These are phyloP conservation scores for Astrephomene gubernaculifera DNA, from an alignment of 139 green algal genomes.

Conservation along the genomic window DNA sequence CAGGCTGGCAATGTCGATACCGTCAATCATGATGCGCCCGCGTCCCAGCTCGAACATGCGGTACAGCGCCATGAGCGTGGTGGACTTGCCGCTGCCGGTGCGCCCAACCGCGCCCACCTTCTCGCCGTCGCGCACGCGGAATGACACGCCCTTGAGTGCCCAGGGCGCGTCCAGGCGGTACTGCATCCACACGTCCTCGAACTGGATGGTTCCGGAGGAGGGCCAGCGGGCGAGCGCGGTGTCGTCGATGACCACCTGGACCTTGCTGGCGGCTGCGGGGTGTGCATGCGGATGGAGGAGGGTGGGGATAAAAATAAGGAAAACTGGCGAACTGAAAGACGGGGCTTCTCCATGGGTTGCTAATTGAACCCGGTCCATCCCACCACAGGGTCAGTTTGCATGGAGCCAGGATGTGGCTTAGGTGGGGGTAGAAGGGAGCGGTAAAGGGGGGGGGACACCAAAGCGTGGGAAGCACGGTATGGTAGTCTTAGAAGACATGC, in stretches of 20 bases:
- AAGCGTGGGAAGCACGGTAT: too few species aligned
- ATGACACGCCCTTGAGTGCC: conserved; percentile 62
- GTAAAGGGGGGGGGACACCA: too few species aligned
- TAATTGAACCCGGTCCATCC: too few species aligned
- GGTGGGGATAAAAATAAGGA: too few species aligned
- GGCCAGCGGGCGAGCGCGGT: conserved; percentile 52
- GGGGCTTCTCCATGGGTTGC: too few species aligned
- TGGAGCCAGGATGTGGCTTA: too few species aligned
- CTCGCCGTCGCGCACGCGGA: conserved; percentile 68
- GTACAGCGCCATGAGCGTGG: conserved; percentile 80
- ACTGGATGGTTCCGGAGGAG: conserved; percentile 52
- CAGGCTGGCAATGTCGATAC: conserved; percentile 31
- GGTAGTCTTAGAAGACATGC: too few species aligned
- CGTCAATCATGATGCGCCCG: conserved; percentile 77
- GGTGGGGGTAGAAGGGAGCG: too few species aligned
- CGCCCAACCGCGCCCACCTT: conserved; percentile 73
- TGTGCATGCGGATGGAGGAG: too few species aligned
- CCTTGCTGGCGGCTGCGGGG: conserved; percentile 16
- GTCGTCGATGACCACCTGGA: conserved; percentile 39
- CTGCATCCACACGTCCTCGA: conserved; percentile 65
- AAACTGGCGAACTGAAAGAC: too few species aligned
- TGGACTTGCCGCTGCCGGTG: conserved; percentile 81
- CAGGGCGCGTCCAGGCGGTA: conserved; percentile 63
- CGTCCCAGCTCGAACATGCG: conserved; percentile 74
- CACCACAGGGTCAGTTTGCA: background rate